Evolutionary conservation across 257 asterid species (phyloP), one percentile per base, ranked within the genome.

Genomic region (Gynochthodes officinalis): DNA sequence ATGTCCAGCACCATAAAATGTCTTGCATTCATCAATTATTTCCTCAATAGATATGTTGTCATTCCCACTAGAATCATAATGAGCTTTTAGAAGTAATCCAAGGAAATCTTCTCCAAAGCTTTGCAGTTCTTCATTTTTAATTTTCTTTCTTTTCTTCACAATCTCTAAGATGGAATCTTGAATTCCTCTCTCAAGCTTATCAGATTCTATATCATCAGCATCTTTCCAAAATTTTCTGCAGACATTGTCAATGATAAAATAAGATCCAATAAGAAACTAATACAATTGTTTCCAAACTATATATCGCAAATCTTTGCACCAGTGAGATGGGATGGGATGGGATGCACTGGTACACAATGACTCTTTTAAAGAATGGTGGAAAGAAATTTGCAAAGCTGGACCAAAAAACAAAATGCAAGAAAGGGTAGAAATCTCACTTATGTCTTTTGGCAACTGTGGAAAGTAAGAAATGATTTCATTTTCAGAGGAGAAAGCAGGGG

Each of bases 1-100:
- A n/a, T 87, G 89, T 49, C 89, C 93, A 15, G 86, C 86, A 64
- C 77, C 64, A 48, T 85, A 85, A 64, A 87, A 87, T 3, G 82
- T 80, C 76, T 85, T 87, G 40, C 90, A 87, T 77, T 87, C 89
- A 40, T 84, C 86, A 3, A 87, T 49, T 43, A 87, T 71, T 1
- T 84, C 89, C 25, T 19, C 77, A 33, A 78, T 27, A 3, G 89
- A 73, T n/a, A 87, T 75, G 16, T 43, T 73, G 25, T 62, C 76
- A 35, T 66, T 72, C 43, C 53, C 43, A 67, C 75, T 75, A 14
- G 8, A 5, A 27, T 78, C 77, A 7, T 74, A 80, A 64, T 82
- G 82, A 72, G 53, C 75, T 43, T 73, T 79, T 2, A 83, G 43
- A 43, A 82, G 83, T 19, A 83, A 73, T 72, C 93, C 93, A 11